These are phyloP conservation scores for Laguncularia racemosa DNA, from an alignment of 345 rosid species.

Conservation along the genomic window DNA sequence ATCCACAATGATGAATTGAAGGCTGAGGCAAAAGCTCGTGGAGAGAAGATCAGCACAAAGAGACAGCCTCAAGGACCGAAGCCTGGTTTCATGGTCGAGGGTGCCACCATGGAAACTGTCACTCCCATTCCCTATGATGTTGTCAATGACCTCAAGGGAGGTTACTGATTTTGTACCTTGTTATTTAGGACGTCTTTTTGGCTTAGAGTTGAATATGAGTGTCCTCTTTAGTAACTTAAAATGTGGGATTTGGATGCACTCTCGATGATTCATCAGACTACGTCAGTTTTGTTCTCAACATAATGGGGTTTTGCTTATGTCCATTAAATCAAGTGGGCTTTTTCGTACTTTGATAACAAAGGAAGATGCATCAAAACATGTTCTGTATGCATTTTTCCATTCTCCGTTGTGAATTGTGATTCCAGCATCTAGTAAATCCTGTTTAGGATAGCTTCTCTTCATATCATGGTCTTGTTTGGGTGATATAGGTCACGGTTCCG, in stretches of 20 bases:
- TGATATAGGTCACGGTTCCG: too few species aligned
- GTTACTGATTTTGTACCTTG: constrained; percentile 27
- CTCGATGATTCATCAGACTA: background rate
- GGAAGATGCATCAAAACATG: too few species aligned
- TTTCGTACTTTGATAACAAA: too few species aligned
- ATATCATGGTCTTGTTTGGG: too few species aligned
- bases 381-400: too few species aligned
- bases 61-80: constrained; percentile 75
- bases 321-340: too few species aligned
- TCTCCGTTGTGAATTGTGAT: too few species aligned
- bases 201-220: constrained; percentile 4
- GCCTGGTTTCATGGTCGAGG: constrained; percentile 85
- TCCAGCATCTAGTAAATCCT: too few species aligned
- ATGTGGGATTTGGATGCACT: background rate
- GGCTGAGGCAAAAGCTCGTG: constrained; percentile 64
- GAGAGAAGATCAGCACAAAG: constrained; percentile 70
- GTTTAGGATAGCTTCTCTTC: too few species aligned
- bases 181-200: background rate
- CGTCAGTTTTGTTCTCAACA: background rate
- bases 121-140: constrained; percentile 86
- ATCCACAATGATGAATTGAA: constrained; percentile 46
- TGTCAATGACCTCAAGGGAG: constrained; percentile 84
- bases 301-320: too few species aligned
- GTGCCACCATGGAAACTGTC: constrained; percentile 70
- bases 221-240: background rate